Percentiles rank a stretch among this genome's conserved stretches.
Conservation (phyloP, 169 alveolate genomes). For the Cystoisospora suis region DNA sequence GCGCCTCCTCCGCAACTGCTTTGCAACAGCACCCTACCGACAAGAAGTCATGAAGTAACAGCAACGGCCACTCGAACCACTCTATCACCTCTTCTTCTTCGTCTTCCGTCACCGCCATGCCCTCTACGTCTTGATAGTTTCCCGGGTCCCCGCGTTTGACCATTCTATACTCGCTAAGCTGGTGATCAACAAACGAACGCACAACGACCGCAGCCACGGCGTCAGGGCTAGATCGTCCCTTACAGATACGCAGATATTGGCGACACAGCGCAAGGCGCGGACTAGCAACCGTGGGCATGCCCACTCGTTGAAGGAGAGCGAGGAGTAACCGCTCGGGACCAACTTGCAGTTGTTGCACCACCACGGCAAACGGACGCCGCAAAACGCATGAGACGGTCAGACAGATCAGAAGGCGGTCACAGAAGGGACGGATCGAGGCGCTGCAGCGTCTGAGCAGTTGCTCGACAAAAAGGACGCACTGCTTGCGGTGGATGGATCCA, state of each 20-base stretch:
- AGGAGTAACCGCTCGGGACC: conserved; percentile 54
- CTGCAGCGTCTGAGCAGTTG: conserved; percentile 56
- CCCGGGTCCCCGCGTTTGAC: not conserved
- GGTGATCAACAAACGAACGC: not conserved
- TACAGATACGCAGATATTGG: conserved; percentile 17
- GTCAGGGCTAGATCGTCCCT: conserved; percentile 39
- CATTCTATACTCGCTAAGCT: not conserved
- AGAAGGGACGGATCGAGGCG: conserved; percentile 33
- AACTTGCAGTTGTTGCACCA: conserved; percentile 44
- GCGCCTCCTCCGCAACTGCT: conserved; percentile 50
- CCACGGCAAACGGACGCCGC: conserved; percentile 27
- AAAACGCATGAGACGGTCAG: conserved; percentile 37
- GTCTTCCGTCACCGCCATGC: not conserved
- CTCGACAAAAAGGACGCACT: not conserved
- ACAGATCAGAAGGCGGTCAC: conserved; percentile 28
- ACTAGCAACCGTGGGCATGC: conserved; percentile 43
- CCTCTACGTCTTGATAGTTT: not conserved
- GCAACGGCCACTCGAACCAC: conserved; percentile 64
- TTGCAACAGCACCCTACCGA: not conserved
- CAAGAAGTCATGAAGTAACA: conserved; percentile 45
- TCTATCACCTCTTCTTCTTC: not conserved
- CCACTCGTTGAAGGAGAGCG: conserved; percentile 48
- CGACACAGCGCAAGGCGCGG: conserved; percentile 38
- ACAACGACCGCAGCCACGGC: conserved; percentile 18
- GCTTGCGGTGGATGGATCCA: not conserved